These are phyloP conservation scores for Pouteria glomerata DNA, from an alignment of 148 eudicot genomes.

Conservation along the genomic window DNA sequence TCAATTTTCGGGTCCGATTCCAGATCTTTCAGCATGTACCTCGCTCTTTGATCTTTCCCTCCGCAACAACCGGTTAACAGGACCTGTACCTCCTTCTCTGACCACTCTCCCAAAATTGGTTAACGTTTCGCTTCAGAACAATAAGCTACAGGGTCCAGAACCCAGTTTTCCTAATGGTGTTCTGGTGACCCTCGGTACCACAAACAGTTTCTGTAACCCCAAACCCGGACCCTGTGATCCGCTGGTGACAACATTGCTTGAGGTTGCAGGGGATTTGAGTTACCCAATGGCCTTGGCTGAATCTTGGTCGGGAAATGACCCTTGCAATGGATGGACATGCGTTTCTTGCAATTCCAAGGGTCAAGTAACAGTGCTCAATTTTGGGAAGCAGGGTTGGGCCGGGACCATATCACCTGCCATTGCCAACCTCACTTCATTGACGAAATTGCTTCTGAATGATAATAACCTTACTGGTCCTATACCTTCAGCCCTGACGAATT, in stretches of 20 bases:
- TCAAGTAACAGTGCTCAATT: constrained; percentile 32
- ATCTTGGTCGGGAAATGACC: constrained; percentile 57
- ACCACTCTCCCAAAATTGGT: constrained; percentile 29
- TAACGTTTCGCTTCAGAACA: constrained; percentile 53
- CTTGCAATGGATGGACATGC: constrained; percentile 45
- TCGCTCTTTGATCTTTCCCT: constrained; percentile 44
- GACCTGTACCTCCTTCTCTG: constrained; percentile 30
- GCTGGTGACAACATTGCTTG: constrained; percentile 49
- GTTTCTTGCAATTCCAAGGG: constrained; percentile 37
- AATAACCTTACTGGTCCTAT: constrained; percentile 50
- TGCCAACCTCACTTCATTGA: constrained; percentile 37
- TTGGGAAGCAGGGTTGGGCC: constrained; percentile 34
- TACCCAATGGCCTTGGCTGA: constrained; percentile 50
- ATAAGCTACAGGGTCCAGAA: constrained; percentile 50
- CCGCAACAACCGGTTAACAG: constrained; percentile 49
- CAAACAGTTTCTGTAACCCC: constrained; percentile 40
- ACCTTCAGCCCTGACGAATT: constrained; percentile 37
- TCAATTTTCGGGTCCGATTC: constrained; percentile 50
- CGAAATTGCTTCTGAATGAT: constrained; percentile 32
- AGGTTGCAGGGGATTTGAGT: constrained; percentile 37
- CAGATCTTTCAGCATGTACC: constrained; percentile 39
- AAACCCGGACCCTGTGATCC: constrained; percentile 52
- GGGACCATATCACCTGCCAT: constrained; percentile 55
- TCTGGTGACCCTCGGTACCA: constrained; percentile 21
- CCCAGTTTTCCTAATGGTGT: constrained; percentile 34